These are phyloP conservation scores for Penicillium steckii DNA, from an alignment of 495 filamentous ascomycete genomes.

Conservation along the genomic window DNA sequence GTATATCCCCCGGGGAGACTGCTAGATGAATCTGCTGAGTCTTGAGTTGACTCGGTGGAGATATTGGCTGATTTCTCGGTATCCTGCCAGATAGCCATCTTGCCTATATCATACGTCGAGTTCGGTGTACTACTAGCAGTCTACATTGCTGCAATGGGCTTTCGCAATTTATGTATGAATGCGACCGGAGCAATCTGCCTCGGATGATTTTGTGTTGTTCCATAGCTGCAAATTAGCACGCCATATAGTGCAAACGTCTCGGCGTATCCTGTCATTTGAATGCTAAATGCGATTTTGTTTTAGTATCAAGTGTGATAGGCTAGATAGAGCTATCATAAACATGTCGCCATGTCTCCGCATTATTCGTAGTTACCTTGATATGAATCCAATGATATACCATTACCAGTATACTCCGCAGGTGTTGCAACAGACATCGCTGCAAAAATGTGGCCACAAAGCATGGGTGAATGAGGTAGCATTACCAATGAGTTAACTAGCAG, in stretches of 20 bases:
- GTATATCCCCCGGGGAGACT: constrained; percentile 48
- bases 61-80: constrained; percentile 1
- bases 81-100: constrained; percentile 2
- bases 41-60: not conserved
- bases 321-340: not conserved
- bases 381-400: no score
- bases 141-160: not conserved
- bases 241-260: constrained; percentile 1
- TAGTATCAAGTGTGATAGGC: not conserved
- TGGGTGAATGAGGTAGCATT: no score
- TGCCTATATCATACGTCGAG: no score
- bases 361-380: no score
- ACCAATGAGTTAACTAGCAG: no score
- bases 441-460: no score
- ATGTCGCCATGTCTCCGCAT: not conserved
- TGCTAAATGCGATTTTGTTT: not conserved
- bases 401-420: no score
- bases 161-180: not conserved
- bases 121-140: not conserved
- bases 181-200: not conserved
- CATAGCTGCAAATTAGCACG: constrained; percentile 5
- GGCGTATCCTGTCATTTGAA: not conserved
- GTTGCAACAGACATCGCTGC: no score
- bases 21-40: constrained; percentile 4
- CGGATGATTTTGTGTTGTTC: not conserved